Evolutionary conservation across 2,329 filamentous ascomycete genomes (phyloP).

Genomic region (Neurospora sp.): DNA sequence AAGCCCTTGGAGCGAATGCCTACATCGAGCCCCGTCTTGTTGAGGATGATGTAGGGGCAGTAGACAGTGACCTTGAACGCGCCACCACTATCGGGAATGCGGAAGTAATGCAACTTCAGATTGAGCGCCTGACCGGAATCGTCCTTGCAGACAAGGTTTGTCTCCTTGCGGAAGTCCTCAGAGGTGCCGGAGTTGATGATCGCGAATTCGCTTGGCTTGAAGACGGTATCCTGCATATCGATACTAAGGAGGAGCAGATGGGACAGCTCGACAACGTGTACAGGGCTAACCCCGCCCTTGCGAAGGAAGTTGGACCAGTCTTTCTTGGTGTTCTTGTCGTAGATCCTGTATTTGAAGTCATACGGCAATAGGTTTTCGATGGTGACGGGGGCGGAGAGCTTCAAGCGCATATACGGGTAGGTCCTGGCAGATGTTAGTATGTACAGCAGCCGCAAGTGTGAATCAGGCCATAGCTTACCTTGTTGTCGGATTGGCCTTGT

Average conservation of each 20-base stretch:
- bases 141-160: constrained; percentile 71
- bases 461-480: constrained; percentile 36
- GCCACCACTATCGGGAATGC: constrained; percentile 81
- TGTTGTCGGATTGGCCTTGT: constrained; percentile 73
- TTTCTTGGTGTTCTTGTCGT: constrained; percentile 96
- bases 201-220: constrained; percentile 90
- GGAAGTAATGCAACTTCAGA: constrained; percentile 82
- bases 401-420: constrained; percentile 91
- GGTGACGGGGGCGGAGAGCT: constrained; percentile 84
- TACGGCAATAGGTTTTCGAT: constrained; percentile 91
- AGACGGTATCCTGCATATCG: constrained; percentile 92
- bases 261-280: constrained; percentile 92
- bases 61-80: constrained; percentile 94
- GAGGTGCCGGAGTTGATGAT: constrained; percentile 88
- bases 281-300: constrained; percentile 92
- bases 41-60: constrained; percentile 88
- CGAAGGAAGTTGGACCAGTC: constrained; percentile 98
- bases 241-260: constrained; percentile 87
- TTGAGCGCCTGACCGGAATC: constrained; percentile 68
- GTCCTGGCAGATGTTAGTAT: constrained; percentile 36
- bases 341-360: constrained; percentile 98
- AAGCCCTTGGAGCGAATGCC: constrained; percentile 83
- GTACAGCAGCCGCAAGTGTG: constrained; percentile 16
- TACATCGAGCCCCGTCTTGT: constrained; percentile 86
- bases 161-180: constrained; percentile 81